Evolutionary conservation across 2,329 filamentous ascomycete genomes (phyloP).

Genomic region (Fusarium bactridioides): DNA sequence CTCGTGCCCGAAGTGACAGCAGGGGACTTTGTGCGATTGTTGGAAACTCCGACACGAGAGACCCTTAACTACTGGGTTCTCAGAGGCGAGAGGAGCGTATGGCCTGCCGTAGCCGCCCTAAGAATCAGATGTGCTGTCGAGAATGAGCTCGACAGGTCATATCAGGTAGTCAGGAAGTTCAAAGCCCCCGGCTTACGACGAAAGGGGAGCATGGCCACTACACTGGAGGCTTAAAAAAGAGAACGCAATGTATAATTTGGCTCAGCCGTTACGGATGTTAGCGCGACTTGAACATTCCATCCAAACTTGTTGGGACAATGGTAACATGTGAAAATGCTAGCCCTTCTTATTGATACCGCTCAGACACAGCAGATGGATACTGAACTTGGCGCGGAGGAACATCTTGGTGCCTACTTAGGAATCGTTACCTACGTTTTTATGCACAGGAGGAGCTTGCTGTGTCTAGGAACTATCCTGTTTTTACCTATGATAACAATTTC

Average conservation of each 20-base stretch:
- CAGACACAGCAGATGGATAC: background rate
- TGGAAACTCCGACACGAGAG: slow-evolving; percentile 82
- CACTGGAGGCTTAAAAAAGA: slow-evolving; percentile 35
- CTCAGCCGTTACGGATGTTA: slow-evolving; percentile 7
- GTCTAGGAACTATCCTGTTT: background rate
- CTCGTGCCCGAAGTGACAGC: slow-evolving; percentile 81
- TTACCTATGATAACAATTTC: background rate
- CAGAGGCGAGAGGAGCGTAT: slow-evolving; percentile 85
- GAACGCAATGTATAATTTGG: slow-evolving; percentile 21
- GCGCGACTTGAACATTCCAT: slow-evolving; percentile 15
- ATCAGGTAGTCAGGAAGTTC: slow-evolving; percentile 76
- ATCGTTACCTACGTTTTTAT: background rate
- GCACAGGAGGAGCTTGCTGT: background rate
- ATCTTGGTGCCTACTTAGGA: background rate
- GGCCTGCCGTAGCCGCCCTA: slow-evolving; percentile 86
- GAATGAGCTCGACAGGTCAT: slow-evolving; percentile 85
- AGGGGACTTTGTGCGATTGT: slow-evolving; percentile 76
- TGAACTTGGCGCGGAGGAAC: background rate
- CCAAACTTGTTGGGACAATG: background rate
- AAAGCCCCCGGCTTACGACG: slow-evolving; percentile 61
- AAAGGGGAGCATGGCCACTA: slow-evolving; percentile 52
- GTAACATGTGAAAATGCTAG: slow-evolving; percentile 1
- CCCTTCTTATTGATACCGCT: background rate
- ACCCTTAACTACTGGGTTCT: slow-evolving; percentile 86
- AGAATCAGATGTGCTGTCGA: slow-evolving; percentile 86